A percentile compares a stretch with the other conserved stretches of the same genome.
Evolutionary conservation across 495 filamentous ascomycete genomes (phyloP).

Genomic region (Polyplosphaeria fusca): DNA sequence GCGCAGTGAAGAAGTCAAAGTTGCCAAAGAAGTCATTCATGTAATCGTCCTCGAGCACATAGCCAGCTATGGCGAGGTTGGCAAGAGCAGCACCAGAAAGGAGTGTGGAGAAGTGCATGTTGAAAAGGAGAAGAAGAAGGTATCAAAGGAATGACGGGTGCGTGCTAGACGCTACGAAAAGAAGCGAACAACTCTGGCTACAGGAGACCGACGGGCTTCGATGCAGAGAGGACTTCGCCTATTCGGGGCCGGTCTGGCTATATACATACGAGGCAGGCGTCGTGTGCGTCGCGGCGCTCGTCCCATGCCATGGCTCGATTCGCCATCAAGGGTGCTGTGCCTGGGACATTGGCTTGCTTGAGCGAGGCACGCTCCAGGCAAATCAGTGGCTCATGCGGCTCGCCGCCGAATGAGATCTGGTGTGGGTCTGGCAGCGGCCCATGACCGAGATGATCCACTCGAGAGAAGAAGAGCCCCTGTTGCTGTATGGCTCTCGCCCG

Average conservation of each 20-base stretch:
- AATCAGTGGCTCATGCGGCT: conserved; percentile 19
- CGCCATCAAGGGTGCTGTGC: conserved; percentile 13
- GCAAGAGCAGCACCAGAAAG: conserved; percentile 45
- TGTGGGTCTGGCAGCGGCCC: too few relatives aligned
- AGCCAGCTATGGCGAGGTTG: conserved; percentile 47
- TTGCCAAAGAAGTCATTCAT: conserved; percentile 50
- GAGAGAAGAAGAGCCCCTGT: too few relatives aligned
- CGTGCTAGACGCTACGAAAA: conserved; percentile 25
- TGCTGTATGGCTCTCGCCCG: too few relatives aligned
- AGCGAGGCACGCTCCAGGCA: too few relatives aligned
- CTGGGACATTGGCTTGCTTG: too few relatives aligned
- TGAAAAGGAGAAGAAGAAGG: conserved; percentile 22
- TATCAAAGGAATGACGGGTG: conserved; percentile 16
- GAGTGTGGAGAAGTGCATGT: conserved; percentile 48
- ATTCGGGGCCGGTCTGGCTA: background rate
- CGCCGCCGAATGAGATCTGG: conserved; percentile 16
- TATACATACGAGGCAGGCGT: conserved; percentile 15
- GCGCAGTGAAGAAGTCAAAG: conserved; percentile 49
- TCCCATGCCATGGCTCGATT: conserved; percentile 10
- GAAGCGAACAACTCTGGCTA: conserved; percentile 5
- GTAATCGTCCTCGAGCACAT: conserved; percentile 49
- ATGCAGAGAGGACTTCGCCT: background rate
- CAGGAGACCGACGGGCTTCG: background rate
- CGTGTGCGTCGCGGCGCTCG: background rate
- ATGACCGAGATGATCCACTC: too few relatives aligned